Conservation (phyloP, 2,329 filamentous ascomycete species). For the Cercospora beticola region DNA sequence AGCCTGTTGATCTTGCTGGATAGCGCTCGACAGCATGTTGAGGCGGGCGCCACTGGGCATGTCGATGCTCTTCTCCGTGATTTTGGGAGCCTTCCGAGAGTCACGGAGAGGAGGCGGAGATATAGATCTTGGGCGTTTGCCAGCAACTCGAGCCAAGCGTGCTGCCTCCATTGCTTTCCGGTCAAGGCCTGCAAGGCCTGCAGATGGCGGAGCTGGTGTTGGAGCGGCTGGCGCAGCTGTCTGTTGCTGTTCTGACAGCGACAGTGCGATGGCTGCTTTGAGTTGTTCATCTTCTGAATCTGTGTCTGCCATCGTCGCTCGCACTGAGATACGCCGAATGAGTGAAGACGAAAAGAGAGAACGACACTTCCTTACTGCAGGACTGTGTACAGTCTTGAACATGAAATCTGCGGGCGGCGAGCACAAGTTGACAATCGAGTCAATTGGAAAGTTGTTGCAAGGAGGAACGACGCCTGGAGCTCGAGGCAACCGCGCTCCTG, state of each 20-base stretch:
- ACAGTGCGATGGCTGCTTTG: conserved; percentile 57
- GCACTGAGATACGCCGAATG: not conserved
- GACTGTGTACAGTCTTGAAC: conserved; percentile 1
- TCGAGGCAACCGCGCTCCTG: not conserved
- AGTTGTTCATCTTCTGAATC: conserved; percentile 60
- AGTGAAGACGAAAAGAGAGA: not conserved
- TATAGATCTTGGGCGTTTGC: conserved; percentile 58
- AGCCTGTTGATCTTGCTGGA: conserved; percentile 25
- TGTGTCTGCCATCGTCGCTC: conserved; percentile 6
- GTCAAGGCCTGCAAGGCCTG: conserved; percentile 59
- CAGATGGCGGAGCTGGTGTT: not conserved
- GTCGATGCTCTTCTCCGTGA: conserved; percentile 24
- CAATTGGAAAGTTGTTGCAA: not conserved
- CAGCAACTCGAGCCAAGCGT: conserved; percentile 65
- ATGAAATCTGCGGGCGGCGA: not conserved
- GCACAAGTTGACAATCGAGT: not conserved
- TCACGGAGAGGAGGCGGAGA: conserved; percentile 37
- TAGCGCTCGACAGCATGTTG: conserved; percentile 28
- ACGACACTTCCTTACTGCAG: conserved; percentile 5
- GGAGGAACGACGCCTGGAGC: not conserved
- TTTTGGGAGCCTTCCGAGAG: conserved; percentile 31
- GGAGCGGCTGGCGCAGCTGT: not conserved
- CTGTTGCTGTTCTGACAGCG: conserved; percentile 19
- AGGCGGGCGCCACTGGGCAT: conserved; percentile 29
- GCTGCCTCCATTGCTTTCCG: conserved; percentile 84